These are phyloP conservation scores for Pseudocercospora vitis DNA, from an alignment of 2,329 filamentous ascomycete genomes.

Conservation along the genomic window DNA sequence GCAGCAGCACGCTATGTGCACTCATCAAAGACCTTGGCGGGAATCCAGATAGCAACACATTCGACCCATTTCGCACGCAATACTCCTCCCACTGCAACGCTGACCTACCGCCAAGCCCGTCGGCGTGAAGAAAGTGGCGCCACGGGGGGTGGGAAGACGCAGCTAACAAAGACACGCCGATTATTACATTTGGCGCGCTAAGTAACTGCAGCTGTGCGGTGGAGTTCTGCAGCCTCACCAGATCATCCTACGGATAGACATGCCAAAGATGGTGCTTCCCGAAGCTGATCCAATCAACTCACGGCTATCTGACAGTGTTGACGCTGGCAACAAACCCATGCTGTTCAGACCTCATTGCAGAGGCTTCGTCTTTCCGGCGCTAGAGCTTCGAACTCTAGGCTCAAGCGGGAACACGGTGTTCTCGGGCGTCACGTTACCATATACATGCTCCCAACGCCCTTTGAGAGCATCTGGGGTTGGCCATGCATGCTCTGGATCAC, in stretches of 20 bases:
- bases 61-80: too few relatives aligned
- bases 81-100: neutral
- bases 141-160: neutral
- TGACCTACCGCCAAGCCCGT: too few relatives aligned
- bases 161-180: neutral
- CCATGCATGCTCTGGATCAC: constrained; percentile 51
- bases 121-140: neutral
- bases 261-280: too few relatives aligned
- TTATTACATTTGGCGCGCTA: neutral
- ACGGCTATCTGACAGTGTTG: too few relatives aligned
- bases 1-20: neutral
- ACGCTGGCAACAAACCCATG: too few relatives aligned
- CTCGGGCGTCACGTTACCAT: constrained; percentile 53
- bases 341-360: too few relatives aligned
- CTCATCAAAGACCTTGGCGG: neutral
- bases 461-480: constrained; percentile 42
- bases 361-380: constrained; percentile 11
- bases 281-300: neutral
- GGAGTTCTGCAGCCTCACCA: too few relatives aligned
- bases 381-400: constrained; percentile 47
- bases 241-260: too few relatives aligned
- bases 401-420: constrained; percentile 59
- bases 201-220: neutral
- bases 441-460: constrained; percentile 55
- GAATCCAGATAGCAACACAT: neutral